Evolutionary conservation across 2,329 filamentous ascomycete species (phyloP), one percentile per base, ranked within the genome.

Genomic region (Volutella citrinella): DNA sequence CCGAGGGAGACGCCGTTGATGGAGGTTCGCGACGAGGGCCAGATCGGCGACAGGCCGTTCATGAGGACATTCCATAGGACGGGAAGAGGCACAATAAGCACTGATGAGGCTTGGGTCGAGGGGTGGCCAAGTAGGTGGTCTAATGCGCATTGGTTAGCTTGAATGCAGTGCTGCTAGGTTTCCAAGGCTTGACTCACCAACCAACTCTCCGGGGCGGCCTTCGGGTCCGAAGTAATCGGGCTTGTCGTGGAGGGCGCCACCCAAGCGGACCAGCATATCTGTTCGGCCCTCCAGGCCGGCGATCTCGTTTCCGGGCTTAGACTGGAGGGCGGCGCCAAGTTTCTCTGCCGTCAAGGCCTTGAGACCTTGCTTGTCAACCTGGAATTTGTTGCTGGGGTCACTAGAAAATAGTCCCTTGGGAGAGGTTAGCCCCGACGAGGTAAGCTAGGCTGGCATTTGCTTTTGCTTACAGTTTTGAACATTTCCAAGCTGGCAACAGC

Each of bases 111-210:
- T 56, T 91, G 84, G 6, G 91, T 96, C 3, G 87, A 84, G 3
- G 90, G 87, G 56, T 97, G 93, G 4, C 86, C 85, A 23, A 97
- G 76, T n/a, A 97, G 78, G 57, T 95, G 90, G 61, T 97, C 91
- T 90, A 24, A 12, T n/a, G 13, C 9, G 23, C 15, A 5, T 11
- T n/a, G 9, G 36, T 56, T 48, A 56, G 43, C 32, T 28, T 4
- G 9, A 10, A 28, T 12, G 26, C n/a, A 20, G 14, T 15, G n/a
- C n/a, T n/a, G n/a, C n/a, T n/a, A n/a, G n/a, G n/a, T n/a, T n/a
- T n/a, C n/a, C 23, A 32, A 32, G 18, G 27, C 19, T 17, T 6
- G 13, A 60, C 76, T 51, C 72, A 93, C 88, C 88, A 43, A 97
- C 80, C 81, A 98, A 89, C 59, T 95, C 94, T 49, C 93, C 93